A percentile compares a stretch with the other conserved stretches of the same genome.
Conservation (phyloP, 2,329 filamentous ascomycete species). For the Volutella citrinella region DNA sequence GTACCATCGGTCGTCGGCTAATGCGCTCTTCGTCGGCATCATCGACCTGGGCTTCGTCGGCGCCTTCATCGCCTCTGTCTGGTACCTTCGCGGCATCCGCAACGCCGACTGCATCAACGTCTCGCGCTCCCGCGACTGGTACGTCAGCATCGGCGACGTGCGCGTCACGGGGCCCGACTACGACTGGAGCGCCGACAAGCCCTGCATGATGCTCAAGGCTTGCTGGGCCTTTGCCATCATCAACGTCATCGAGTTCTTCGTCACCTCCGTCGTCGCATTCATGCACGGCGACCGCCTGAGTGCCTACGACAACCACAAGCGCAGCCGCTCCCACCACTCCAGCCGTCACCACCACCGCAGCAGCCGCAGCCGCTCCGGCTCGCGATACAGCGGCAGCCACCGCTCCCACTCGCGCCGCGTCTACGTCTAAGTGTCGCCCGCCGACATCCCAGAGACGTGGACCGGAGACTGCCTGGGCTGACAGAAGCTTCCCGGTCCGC, state of each 20-base stretch:
- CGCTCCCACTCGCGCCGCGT: conserved; percentile 48
- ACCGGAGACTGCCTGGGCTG: too few species aligned
- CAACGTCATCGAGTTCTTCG: conserved; percentile 76
- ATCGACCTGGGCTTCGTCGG: conserved; percentile 62
- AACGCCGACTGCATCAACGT: conserved; percentile 67
- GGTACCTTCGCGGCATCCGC: conserved; percentile 56
- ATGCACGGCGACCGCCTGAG: conserved; percentile 53
- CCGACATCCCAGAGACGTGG: too few species aligned
- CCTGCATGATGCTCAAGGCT: conserved; percentile 90
- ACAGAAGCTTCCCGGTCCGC: too few species aligned
- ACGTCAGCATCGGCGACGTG: conserved; percentile 60
- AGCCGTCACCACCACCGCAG: conserved; percentile 41
- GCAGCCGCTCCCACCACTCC: conserved; percentile 34
- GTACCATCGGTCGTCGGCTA: conserved; percentile 60
- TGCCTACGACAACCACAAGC: conserved; percentile 32
- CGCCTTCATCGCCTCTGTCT: conserved; percentile 61
- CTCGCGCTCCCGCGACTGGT: conserved; percentile 45
- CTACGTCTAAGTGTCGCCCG: conserved; percentile 41
- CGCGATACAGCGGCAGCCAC: conserved; percentile 39
- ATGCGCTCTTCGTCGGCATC: conserved; percentile 59
- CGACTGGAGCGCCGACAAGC: conserved; percentile 62
- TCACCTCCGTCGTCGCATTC: conserved; percentile 70
- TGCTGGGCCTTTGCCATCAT: conserved; percentile 88
- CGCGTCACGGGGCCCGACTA: conserved; percentile 50
- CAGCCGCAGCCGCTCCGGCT: conserved; percentile 35